Evolutionary conservation across 352 stramenopile species (phyloP).

Genomic region (Thraustochytrium striatum): DNA sequence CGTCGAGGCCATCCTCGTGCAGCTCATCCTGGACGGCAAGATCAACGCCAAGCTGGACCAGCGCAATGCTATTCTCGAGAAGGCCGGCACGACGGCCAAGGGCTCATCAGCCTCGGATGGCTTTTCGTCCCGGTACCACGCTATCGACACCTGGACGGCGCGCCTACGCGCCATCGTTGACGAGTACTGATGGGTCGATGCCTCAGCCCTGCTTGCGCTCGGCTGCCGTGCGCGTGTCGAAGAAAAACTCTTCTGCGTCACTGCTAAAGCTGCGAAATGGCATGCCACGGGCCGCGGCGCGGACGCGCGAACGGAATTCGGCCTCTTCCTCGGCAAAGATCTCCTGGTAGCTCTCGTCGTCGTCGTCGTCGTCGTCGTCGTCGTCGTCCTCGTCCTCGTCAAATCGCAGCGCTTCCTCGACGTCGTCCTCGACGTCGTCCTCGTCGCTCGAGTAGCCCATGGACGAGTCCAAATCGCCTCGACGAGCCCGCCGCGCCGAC

Average conservation of each 20-base stretch:
- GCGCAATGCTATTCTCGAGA: slow-evolving; percentile 32
- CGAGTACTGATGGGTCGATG: too few relatives aligned
- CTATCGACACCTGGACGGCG: too few relatives aligned
- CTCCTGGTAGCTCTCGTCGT: slow-evolving; percentile 15
- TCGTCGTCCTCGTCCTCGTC: slow-evolving; percentile 19
- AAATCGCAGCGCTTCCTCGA: neutral
- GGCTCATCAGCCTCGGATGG: too few relatives aligned
- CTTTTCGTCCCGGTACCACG: too few relatives aligned
- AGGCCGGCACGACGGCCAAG: too few relatives aligned
- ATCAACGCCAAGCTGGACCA: slow-evolving; percentile 88
- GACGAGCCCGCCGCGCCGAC: too few relatives aligned
- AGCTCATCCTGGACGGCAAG: slow-evolving; percentile 83
- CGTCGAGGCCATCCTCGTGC: slow-evolving; percentile 83
- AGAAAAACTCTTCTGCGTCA: neutral
- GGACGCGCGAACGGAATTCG: neutral
- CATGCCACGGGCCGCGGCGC: neutral
- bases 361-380: neutral
- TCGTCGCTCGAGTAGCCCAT: neutral
- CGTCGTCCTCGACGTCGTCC: neutral
- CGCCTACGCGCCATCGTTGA: too few relatives aligned
- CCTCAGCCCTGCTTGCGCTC: too few relatives aligned
- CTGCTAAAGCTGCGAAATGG: too few relatives aligned
- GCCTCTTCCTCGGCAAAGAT: neutral
- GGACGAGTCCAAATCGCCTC: neutral
- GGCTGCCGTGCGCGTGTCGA: neutral